Percentiles rank a stretch among this genome's conserved stretches.
phyloP scores from a whole-genome alignment of 129 eudicot genomes.

The Escallonia rubra region DNA sequence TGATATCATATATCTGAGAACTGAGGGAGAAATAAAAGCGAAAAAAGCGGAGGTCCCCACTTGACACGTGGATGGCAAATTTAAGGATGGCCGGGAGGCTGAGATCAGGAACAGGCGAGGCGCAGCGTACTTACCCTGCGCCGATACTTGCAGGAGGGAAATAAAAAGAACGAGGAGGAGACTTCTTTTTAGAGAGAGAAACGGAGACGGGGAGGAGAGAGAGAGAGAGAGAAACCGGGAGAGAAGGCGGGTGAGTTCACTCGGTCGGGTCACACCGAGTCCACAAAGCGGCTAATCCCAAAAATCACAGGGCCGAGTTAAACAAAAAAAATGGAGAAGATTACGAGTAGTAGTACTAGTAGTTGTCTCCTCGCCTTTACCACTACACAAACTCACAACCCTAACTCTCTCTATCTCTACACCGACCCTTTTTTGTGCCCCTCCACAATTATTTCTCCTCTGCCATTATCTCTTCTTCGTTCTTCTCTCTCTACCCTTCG shows the following conservation, averaged over 20 bases:
- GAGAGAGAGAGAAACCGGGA: slow-evolving; percentile 13
- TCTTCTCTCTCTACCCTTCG: neutral
- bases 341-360: slow-evolving; percentile 22
- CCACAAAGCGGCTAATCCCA: slow-evolving; percentile 15
- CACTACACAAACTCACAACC: slow-evolving; percentile 4
- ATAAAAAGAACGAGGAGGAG: slow-evolving; percentile 1
- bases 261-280: slow-evolving; percentile 28
- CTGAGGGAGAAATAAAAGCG: too few relatives aligned
- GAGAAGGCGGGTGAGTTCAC: slow-evolving; percentile 17
- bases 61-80: too few relatives aligned
- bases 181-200: neutral
- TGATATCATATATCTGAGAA: too few relatives aligned
- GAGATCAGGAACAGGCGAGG: neutral
- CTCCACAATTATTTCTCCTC: neutral
- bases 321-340: slow-evolving; percentile 54
- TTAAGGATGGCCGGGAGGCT: too few relatives aligned
- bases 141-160: slow-evolving; percentile 23
- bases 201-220: slow-evolving; percentile 3
- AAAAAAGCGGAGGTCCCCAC: too few relatives aligned
- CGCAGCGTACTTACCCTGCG: slow-evolving; percentile 20
- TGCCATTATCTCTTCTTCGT: neutral
- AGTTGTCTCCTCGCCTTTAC: slow-evolving; percentile 13
- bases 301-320: slow-evolving; percentile 21
- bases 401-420: neutral
- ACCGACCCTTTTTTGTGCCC: neutral